Evolutionary conservation across 2,329 filamentous ascomycete genomes (phyloP).

Genomic region (Orbilia blumenaviensis): DNA sequence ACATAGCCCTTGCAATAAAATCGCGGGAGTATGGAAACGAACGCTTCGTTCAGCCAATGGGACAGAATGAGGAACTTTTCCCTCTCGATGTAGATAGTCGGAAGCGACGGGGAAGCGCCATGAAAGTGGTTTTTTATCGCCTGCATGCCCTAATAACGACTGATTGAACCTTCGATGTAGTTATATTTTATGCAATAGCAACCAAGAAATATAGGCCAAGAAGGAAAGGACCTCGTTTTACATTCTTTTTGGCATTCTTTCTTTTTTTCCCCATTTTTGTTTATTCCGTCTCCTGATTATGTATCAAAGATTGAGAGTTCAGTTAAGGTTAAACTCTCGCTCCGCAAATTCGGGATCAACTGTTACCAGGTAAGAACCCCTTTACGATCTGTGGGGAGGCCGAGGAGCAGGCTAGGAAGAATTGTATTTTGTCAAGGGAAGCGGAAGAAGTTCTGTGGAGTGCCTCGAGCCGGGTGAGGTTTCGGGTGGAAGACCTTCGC

Average conservation of each 20-base stretch:
- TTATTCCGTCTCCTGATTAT: constrained; percentile 2
- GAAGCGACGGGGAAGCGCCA: neutral
- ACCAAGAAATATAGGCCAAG: constrained; percentile 8
- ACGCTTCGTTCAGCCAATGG: neutral
- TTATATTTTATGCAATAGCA: constrained; percentile 44
- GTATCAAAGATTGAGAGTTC: neutral
- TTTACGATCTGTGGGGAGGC: constrained; percentile 42
- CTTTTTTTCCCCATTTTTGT: constrained; percentile 3
- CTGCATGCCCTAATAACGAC: neutral
- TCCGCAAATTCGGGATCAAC: constrained; percentile 35
- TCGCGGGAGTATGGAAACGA: constrained; percentile 26
- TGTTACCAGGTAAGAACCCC: constrained; percentile 50
- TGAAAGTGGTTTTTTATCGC: constrained; percentile 10
- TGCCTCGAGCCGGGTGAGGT: constrained; percentile 10
- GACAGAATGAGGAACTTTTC: neutral
- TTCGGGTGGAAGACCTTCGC: constrained; percentile 7
- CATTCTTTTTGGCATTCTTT: constrained; percentile 17
- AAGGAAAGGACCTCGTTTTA: neutral
- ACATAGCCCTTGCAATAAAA: constrained; percentile 9
- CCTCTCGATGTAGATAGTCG: constrained; percentile 6
- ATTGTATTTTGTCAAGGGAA: constrained; percentile 48
- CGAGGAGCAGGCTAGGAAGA: constrained; percentile 34
- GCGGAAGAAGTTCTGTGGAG: constrained; percentile 33
- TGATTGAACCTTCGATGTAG: neutral
- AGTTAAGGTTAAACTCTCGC: constrained; percentile 47